Conservation (phyloP, 305 asterid species). For the Rubia peregrina region DNA sequence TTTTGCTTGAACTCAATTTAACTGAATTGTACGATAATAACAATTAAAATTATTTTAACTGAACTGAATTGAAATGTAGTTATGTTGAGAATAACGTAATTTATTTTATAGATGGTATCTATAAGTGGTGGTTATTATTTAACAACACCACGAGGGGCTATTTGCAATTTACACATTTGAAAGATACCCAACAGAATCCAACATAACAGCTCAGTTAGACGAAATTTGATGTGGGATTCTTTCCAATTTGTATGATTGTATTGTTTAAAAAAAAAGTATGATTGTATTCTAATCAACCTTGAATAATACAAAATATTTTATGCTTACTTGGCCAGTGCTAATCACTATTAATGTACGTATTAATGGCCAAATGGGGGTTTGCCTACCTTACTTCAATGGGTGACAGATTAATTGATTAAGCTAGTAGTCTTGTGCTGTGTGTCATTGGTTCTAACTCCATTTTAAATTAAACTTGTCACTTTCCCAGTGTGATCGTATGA, state of each 20-base stretch:
- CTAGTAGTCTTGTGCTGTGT: slow-evolving; percentile 11
- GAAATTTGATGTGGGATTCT: slow-evolving; percentile 1
- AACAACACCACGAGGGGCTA: background rate
- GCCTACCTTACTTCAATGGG: slow-evolving; percentile 13
- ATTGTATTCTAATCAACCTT: slow-evolving; percentile 13
- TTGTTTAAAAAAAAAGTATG: too few relatives aligned
- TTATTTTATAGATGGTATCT: background rate
- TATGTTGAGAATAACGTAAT: too few relatives aligned
- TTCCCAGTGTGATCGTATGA: slow-evolving; percentile 12
- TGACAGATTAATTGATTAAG: slow-evolving; percentile 8
- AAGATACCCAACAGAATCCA: background rate
- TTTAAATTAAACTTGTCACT: slow-evolving; percentile 12
- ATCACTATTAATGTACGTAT: background rate
- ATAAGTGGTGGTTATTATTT: background rate
- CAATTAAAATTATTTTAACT: too few relatives aligned
- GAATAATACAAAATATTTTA: background rate
- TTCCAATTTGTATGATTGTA: slow-evolving; percentile 7
- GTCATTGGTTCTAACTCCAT: slow-evolving; percentile 18
- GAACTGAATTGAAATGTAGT: too few relatives aligned
- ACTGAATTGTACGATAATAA: too few relatives aligned
- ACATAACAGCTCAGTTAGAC: background rate
- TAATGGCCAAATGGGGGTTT: slow-evolving; percentile 8
- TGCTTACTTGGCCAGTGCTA: background rate
- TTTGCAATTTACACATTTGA: background rate
- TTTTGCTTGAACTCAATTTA: too few relatives aligned